Base-by-base conservation (phyloP, 139 green algal genomes). In the Micractinium sp. region DNA sequence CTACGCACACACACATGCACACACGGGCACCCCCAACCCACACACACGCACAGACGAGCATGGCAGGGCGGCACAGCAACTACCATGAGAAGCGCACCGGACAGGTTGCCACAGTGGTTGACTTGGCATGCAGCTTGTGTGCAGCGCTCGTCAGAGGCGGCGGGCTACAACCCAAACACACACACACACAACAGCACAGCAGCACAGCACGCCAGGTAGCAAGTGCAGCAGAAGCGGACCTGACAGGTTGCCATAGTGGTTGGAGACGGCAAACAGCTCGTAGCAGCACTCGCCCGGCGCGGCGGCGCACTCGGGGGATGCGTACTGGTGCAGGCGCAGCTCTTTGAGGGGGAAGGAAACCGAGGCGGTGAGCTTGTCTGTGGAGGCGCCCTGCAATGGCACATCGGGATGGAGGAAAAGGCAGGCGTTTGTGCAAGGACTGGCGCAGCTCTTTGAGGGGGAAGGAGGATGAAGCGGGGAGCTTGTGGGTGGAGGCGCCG, bases 51-150 rank as follows among this genome's bases (percentile, higher is more conserved):
- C 73, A 79, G 15, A 79, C 12, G n/a, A 79, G 12, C 73, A 79
- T 22, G 1, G 73, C 73, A 39, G 31, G 73, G 14, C 60, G 60
- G 60, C 63, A 16, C 63, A 31, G 63, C 63, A 71, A 5, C 14
- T 71, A 27, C 2, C 63, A 71, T 12, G 14, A n/a, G n/a, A n/a
- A n/a, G n/a, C n/a, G 63, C 63, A 71, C 63, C 63, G 12, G 2
- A 31, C 63, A 71, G 63, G 63, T 71, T 85, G 53, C 88, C 88
- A 35, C 88, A 90, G 73, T 90, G 88, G 81, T 90, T 22, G n/a
- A 73, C 81, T 93, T 87, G 2, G 91, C 93, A 86, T 90, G 94
- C 31, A 95, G 83, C 85, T 95, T 89, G 71, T 95, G 94, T 9
- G 31, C 27, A 67, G 31, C 85, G 82, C 19, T 86, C 88, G 1